A percentile compares a stretch with the other conserved stretches of the same genome.
Conservation (phyloP, 768 basidiomycete species). For the Tremella fuciformis region DNA sequence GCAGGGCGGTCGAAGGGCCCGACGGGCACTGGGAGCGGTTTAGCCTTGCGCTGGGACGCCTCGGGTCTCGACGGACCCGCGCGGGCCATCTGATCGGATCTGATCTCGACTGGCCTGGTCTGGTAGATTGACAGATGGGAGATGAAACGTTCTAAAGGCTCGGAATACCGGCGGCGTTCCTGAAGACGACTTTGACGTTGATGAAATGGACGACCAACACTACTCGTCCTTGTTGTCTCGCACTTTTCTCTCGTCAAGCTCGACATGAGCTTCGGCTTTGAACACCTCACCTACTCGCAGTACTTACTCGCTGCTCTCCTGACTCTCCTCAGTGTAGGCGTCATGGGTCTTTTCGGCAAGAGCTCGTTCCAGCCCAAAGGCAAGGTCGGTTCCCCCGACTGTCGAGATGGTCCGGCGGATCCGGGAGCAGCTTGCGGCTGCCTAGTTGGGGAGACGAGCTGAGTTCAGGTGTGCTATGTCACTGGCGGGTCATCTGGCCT, state of each 20-base stretch:
- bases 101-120: no score
- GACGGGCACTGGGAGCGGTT: slow-evolving; percentile 32
- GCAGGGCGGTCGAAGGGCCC: slow-evolving; percentile 15
- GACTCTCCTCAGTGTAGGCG: not conserved
- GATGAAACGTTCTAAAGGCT: no score
- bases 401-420: no score
- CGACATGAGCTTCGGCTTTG: no score
- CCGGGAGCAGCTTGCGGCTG: not conserved
- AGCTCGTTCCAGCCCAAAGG: slow-evolving; percentile 29
- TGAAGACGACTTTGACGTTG: no score
- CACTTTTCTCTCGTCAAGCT: no score
- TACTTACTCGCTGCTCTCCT: not conserved
- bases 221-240: no score
- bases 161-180: no score
- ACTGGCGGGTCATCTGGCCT: slow-evolving; percentile 81
- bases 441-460: not conserved
- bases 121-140: no score
- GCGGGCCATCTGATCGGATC: not conserved
- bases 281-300: not conserved
- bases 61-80: not conserved
- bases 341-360: slow-evolving; percentile 5
- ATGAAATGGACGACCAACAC: no score
- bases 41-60: slow-evolving; percentile 10
- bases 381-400: slow-evolving; percentile 42
- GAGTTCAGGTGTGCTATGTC: slow-evolving; percentile 70